These are phyloP conservation scores for Phytopythium mirpurense DNA, from an alignment of 352 stramenopile genomes.

Conservation along the genomic window DNA sequence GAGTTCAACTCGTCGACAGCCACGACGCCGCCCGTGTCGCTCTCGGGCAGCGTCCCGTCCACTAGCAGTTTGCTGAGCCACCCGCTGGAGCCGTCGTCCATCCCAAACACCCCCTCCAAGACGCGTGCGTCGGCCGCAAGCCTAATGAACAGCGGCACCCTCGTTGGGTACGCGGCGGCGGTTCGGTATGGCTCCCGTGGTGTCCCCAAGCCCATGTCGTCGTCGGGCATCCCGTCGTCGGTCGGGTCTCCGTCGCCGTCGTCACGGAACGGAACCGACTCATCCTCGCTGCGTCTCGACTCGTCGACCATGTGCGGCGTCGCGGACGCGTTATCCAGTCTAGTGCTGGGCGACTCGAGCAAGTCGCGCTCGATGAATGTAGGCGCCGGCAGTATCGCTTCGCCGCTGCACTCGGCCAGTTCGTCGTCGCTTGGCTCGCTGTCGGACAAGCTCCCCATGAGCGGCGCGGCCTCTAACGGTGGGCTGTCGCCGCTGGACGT, in stretches of 20 bases:
- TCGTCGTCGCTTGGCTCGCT: conserved; percentile 53
- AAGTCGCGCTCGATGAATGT: conserved; percentile 9
- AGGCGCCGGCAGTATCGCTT: conserved; percentile 16
- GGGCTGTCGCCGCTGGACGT: conserved; percentile 52
- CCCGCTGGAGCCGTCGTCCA: conserved; percentile 23
- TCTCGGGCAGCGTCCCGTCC: conserved; percentile 47
- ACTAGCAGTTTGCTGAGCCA: conserved; percentile 3
- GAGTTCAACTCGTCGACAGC: conserved; percentile 46
- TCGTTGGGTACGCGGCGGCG: conserved; percentile 75
- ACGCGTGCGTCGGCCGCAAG: conserved; percentile 23
- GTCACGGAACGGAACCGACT: conserved; percentile 23
- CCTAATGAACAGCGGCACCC: conserved; percentile 41
- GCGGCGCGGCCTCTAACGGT: conserved; percentile 20
- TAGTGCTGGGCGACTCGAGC: conserved; percentile 50
- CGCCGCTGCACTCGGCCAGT: conserved; percentile 36
- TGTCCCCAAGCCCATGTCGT: conserved; percentile 22
- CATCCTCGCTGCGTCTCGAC: conserved; percentile 26
- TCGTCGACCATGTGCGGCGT: conserved; percentile 36
- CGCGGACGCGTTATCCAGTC: conserved; percentile 62
- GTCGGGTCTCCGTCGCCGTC: conserved; percentile 22
- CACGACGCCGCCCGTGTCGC: conserved; percentile 51
- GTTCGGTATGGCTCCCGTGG: conserved; percentile 62
- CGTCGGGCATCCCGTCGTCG: conserved; percentile 25
- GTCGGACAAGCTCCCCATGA: conserved; percentile 39
- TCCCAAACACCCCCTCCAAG: conserved; percentile 19